Percentiles rank a stretch among this genome's conserved stretches.
phyloP scores from a whole-genome alignment of 2,329 filamentous ascomycete genomes.

The Dactylellina sp. region DNA sequence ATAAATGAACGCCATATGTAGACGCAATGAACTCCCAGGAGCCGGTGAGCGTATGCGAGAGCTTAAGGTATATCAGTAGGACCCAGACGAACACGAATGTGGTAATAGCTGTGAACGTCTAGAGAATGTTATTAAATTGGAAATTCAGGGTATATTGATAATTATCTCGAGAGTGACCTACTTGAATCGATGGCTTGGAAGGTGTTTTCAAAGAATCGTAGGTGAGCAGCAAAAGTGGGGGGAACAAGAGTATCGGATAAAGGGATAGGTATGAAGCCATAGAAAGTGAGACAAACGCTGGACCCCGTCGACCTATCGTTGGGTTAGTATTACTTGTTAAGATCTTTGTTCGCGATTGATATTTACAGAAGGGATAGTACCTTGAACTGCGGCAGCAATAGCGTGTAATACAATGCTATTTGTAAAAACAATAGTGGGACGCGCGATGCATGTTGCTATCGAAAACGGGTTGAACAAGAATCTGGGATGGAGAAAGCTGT shows the following conservation, averaged over 20 bases:
- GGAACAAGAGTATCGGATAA: conserved; percentile 87
- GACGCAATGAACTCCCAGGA: conserved; percentile 90
- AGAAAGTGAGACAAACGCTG: conserved; percentile 84
- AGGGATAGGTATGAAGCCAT: conserved; percentile 92
- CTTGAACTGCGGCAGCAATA: conserved; percentile 81
- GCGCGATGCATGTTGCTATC: conserved; percentile 87
- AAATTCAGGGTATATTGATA: conserved; percentile 72
- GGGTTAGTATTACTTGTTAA: conserved; percentile 9
- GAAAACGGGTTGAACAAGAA: conserved; percentile 97
- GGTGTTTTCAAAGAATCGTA: conserved; percentile 70
- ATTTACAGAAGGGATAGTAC: conserved; percentile 65
- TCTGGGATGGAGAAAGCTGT: conserved; percentile 65
- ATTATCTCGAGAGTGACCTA: conserved; percentile 9
- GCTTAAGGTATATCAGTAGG: conserved; percentile 47
- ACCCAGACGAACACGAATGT: conserved; percentile 26
- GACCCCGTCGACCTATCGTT: conserved; percentile 65
- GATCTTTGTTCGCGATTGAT: not conserved
- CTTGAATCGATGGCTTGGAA: conserved; percentile 49
- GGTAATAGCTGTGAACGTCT: conserved; percentile 35
- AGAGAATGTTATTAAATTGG: conserved; percentile 57
- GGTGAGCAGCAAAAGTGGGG: conserved; percentile 82
- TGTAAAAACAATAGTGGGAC: conserved; percentile 88
- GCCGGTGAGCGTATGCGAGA: conserved; percentile 75
- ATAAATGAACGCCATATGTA: conserved; percentile 92
- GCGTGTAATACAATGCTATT: conserved; percentile 88